Evolutionary conservation across 2,329 filamentous ascomycete species (phyloP).

Genomic region (Penicillium sp.): DNA sequence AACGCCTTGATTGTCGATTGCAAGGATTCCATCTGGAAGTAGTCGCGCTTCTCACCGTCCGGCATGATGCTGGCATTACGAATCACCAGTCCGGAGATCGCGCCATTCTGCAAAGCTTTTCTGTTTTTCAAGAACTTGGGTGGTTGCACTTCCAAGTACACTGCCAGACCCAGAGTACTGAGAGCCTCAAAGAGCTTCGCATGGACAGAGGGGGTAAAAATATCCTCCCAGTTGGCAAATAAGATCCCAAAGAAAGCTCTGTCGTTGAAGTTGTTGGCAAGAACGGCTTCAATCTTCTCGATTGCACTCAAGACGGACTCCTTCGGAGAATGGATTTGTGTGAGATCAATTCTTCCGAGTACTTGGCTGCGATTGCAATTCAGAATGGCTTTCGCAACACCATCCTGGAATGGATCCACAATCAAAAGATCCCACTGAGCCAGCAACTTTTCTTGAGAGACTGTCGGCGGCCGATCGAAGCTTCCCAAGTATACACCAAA

Average conservation of each 20-base stretch:
- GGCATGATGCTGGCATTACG: constrained; percentile 46
- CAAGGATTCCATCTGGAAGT: constrained; percentile 47
- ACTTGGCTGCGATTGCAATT: constrained; percentile 22
- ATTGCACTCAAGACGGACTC: constrained; percentile 29
- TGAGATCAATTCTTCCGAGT: constrained; percentile 39
- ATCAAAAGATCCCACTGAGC: constrained; percentile 48
- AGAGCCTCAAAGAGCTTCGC: constrained; percentile 38
- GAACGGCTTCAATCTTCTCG: constrained; percentile 33
- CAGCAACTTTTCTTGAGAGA: constrained; percentile 39
- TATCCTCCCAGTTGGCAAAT: constrained; percentile 45
- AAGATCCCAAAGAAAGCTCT: constrained; percentile 44
- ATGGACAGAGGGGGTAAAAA: constrained; percentile 33
- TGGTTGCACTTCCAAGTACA: constrained; percentile 47
- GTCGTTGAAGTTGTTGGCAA: constrained; percentile 29
- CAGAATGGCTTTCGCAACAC: constrained; percentile 39
- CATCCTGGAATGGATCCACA: constrained; percentile 45
- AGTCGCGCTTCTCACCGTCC: constrained; percentile 47
- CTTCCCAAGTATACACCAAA: constrained; percentile 49
- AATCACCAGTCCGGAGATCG: constrained; percentile 43
- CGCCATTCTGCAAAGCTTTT: constrained; percentile 36
- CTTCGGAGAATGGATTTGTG: constrained; percentile 22
- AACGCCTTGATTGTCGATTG: constrained; percentile 48
- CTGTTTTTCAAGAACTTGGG: constrained; percentile 45
- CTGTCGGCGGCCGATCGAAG: constrained; percentile 37
- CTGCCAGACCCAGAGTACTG: constrained; percentile 38